A percentile compares a stretch with the other conserved stretches of the same genome.
phyloP scores from a whole-genome alignment of 139 green algal genomes.

The Gonium pectorale region DNA sequence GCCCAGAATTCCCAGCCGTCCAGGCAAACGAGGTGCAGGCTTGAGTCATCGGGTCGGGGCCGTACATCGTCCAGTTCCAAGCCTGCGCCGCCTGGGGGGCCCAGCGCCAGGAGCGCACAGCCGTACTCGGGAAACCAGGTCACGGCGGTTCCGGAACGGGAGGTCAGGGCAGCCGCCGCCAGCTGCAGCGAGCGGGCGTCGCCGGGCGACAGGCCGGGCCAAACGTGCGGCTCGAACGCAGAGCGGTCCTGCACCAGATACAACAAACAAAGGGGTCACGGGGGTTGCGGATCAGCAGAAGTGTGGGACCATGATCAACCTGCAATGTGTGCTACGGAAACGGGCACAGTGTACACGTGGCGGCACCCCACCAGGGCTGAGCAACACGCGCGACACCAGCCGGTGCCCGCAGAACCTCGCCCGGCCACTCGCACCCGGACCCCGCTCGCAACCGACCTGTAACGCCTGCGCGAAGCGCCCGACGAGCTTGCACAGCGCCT shows the following conservation, averaged over 20 bases:
- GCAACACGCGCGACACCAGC: not conserved
- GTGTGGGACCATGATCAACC: not conserved
- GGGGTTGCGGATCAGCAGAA: not conserved
- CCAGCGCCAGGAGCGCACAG: constrained; percentile 22
- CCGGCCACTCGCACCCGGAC: too few species aligned
- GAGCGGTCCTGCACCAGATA: too few species aligned
- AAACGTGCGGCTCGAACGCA: too few species aligned
- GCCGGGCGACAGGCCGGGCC: not conserved
- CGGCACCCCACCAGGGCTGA: not conserved
- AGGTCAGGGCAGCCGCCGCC: not conserved
- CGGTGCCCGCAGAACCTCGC: not conserved
- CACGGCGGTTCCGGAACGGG: not conserved
- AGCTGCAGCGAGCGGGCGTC: not conserved
- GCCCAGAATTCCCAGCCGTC: constrained; percentile 36
- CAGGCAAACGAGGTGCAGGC: constrained; percentile 27
- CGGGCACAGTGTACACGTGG: not conserved
- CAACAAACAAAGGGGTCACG: too few species aligned
- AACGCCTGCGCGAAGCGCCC: too few species aligned
- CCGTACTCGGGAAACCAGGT: constrained; percentile 32
- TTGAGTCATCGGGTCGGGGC: not conserved
- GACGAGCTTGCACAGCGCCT: not conserved
- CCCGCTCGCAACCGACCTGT: too few species aligned
- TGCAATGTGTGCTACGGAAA: not conserved
- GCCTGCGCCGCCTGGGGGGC: not conserved
- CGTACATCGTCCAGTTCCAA: not conserved